These are phyloP conservation scores for Brassica carinata DNA, from an alignment of 345 rosid genomes.

Conservation along the genomic window DNA sequence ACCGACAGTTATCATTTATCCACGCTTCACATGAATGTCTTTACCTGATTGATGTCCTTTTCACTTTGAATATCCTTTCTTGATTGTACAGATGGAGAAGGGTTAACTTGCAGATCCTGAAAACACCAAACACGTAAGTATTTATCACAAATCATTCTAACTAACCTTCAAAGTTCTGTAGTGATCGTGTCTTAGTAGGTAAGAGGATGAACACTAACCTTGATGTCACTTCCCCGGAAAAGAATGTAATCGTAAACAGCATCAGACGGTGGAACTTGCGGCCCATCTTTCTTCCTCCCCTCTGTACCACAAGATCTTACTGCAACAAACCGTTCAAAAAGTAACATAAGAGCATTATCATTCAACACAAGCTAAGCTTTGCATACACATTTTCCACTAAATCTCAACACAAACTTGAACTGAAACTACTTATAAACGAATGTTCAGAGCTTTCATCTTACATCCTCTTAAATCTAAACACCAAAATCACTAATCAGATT, in stretches of 20 bases:
- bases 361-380: constrained; percentile 2
- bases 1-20: background rate
- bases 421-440: background rate
- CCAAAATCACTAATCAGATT: background rate
- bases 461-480: background rate
- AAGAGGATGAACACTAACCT: constrained; percentile 41
- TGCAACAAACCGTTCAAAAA: constrained; percentile 32
- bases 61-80: constrained; percentile 30
- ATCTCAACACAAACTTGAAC: background rate
- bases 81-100: constrained; percentile 69
- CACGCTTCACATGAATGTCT: constrained; percentile 2
- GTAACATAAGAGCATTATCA: constrained; percentile 1
- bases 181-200: background rate
- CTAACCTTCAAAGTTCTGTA: background rate
- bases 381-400: background rate
- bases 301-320: constrained; percentile 69
- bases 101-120: constrained; percentile 92
- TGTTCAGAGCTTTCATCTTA: background rate
- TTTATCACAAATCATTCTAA: background rate
- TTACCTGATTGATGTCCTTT: constrained; percentile 25
- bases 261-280: constrained; percentile 54
- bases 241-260: constrained; percentile 59
- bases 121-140: constrained; percentile 2
- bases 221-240: constrained; percentile 64
- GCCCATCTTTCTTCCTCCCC: constrained; percentile 61